Evolutionary conservation across 352 stramenopile species (phyloP).

Genomic region (Phytophthora crassamura): DNA sequence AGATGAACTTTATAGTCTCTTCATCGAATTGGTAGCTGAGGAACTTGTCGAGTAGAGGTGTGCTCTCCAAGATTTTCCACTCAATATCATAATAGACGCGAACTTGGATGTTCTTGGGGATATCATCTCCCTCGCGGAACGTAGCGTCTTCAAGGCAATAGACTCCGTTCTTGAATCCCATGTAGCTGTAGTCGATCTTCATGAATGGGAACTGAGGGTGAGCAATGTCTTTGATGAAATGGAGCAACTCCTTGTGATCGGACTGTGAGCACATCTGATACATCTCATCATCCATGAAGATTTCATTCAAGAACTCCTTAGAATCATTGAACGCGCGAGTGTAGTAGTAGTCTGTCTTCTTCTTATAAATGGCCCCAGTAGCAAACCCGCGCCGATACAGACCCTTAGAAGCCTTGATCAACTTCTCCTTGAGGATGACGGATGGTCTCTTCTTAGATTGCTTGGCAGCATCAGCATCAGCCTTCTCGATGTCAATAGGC

Average conservation of each 20-base stretch:
- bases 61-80: neutral
- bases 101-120: neutral
- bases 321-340: neutral
- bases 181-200: neutral
- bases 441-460: no score
- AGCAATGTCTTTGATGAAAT: constrained; percentile 5
- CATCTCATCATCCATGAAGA: neutral
- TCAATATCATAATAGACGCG: neutral
- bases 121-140: neutral
- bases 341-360: neutral
- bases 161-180: neutral
- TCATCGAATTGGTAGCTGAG: neutral
- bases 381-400: neutral
- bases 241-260: neutral
- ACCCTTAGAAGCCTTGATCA: no score
- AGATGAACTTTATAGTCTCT: constrained; percentile 1
- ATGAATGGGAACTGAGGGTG: neutral
- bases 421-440: no score
- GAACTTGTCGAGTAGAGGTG: neutral
- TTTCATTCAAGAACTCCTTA: neutral
- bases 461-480: no score
- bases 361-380: neutral
- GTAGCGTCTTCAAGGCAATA: neutral
- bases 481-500: no score
- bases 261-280: neutral